Percentiles rank a stretch among this genome's conserved stretches.
phyloP scores from a whole-genome alignment of 257 asterid genomes.

The Plantago elongata region DNA sequence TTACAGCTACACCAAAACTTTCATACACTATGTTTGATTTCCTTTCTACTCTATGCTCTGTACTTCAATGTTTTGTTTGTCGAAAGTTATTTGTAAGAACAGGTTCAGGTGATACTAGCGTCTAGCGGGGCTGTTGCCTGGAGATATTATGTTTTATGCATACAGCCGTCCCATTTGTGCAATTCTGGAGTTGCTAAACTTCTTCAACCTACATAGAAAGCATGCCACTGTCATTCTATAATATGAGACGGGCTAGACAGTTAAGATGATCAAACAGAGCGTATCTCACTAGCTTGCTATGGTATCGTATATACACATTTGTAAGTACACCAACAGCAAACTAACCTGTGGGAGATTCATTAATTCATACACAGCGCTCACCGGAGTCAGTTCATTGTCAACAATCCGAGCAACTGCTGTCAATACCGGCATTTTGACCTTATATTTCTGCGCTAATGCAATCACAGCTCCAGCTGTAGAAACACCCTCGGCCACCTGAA shows the following conservation, averaged over 20 bases:
- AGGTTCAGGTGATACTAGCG: no score
- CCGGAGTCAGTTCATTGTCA: slow-evolving; percentile 81
- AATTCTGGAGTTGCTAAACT: slow-evolving; percentile 27
- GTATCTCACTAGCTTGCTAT: not conserved
- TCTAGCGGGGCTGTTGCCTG: no score
- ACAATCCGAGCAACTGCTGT: slow-evolving; percentile 89
- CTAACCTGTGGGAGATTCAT: slow-evolving; percentile 96
- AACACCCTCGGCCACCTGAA: slow-evolving; percentile 89
- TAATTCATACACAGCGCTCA: slow-evolving; percentile 78
- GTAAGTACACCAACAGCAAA: not conserved
- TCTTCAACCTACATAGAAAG: slow-evolving; percentile 45
- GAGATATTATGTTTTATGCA: not conserved
- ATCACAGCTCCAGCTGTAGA: slow-evolving; percentile 94
- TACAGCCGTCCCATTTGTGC: not conserved
- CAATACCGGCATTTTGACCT: slow-evolving; percentile 85
- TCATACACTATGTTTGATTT: no score
- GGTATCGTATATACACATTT: not conserved
- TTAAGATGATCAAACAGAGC: no score
- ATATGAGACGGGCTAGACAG: not conserved
- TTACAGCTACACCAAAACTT: no score
- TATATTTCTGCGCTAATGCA: slow-evolving; percentile 79
- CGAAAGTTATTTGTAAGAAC: no score
- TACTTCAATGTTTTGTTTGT: no score
- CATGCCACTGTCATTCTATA: not conserved
- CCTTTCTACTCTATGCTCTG: no score